Evolutionary conservation across 2,329 filamentous ascomycete species (phyloP), one percentile per base, ranked within the genome.

Genomic region (Diaporthe caulivora): DNA sequence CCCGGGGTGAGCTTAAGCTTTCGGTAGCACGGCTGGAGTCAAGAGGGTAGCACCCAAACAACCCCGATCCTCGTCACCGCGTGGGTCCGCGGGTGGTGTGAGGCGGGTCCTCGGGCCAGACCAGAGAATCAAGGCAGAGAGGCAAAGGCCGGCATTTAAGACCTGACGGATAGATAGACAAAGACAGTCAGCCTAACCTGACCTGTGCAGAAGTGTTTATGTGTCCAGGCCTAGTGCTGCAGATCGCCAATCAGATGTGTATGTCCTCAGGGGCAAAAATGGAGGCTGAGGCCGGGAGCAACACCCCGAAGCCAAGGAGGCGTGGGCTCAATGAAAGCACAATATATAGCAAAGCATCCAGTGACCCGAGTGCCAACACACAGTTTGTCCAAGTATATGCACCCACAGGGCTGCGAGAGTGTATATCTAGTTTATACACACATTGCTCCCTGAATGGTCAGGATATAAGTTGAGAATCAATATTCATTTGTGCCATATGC

Each of bases 1-100:
- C 69, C 44, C 40, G 58, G 42, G 54, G 34, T 53, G 67, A 57
- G 67, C 62, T 53, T 53, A 62, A 72, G 72, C 69, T 72, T 72
- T 67, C 47, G 40, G 51, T 53, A 29, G 53, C 62, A 17, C n/a
- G 26, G 24, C 55, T 70, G 54, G 47, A 57, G 40, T 53, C 62
- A 57, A 37, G 24, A 29, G 37, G 53, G 70, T 26, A 60, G 17
- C 4, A 53, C 26, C 51, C 37, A 40, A 40, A 6, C 8, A 40
- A 8, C 37, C 55, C 73, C 62, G 37, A 72, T 65, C 54, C 73
- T 70, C 73, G 73, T 72, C 73, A 70, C 54, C 51, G 26, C 57
- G 31, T 70, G 73, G 70, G 73, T 69, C 70, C 42, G 26, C 57
- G 57, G 57, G 24, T 42, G 31, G 24, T 29, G 40, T 31, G 15